Base-by-base conservation (phyloP, 2,329 filamentous ascomycete genomes). In the Pyrenochaeta sp. region DNA sequence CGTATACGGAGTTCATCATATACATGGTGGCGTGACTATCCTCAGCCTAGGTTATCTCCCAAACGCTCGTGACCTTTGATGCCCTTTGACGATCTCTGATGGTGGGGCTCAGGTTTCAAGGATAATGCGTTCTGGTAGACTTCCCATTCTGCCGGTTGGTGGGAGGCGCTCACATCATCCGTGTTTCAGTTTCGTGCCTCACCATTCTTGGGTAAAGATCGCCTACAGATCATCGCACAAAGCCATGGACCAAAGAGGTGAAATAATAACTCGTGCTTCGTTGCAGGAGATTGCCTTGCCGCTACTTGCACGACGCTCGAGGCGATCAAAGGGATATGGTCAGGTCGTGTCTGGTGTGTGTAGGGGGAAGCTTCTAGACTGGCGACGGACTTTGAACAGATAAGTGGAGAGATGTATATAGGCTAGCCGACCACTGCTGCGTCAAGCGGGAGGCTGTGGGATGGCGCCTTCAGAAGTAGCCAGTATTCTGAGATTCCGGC, bases 191-290 rank as follows among this genome's bases (percentile, higher is more conserved):
- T 15, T 50, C 25, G 46, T 50, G 37, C 49, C 39, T 39, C 32
- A 46, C 51, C 40, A 51, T 56, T 52, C 32, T 36, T 40, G 39
- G 54, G 48, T 34, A 51, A 39, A 47, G 25, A 50, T 39, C 25
- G 45, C 37, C 48, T 44, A 13, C 19, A n/a, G 39, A 22, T 42
- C 39, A 42, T 22, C 39, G 24, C n/a, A 42, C 15, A 42, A 10
- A 22, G 19, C 4, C 39, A 8, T 8, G 5, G 39, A 8, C 39
- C 19, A 22, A 25, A 42, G 12, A 19, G 39, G 39, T 22, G 15
- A 42, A 22, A 42, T 40, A 6, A 19, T 22, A 8, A 22, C n/a
- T 52, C 27, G 28, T 51, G 27, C 49, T 28, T 34, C 34, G 32
- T 28, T 47, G 37, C 58, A 24, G 44, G 50, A 48, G 49, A 52